Percentiles rank a stretch among this genome's conserved stretches.
These are phyloP conservation scores for Sclerotinia nivalis DNA, from an alignment of 2,329 filamentous ascomycete genomes.

Conservation along the genomic window DNA sequence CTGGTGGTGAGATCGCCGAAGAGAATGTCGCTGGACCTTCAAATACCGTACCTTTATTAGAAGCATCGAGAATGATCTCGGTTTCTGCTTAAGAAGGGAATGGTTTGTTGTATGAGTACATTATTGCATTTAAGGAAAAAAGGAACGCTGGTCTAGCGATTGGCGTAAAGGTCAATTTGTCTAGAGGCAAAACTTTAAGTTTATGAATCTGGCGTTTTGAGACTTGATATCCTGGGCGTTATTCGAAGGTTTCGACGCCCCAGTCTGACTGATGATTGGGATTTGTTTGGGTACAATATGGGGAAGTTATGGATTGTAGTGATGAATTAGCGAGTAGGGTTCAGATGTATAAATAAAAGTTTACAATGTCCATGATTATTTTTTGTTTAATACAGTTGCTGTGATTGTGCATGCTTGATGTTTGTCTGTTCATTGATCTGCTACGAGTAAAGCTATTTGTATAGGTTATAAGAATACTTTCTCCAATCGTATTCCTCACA, in stretches of 20 bases:
- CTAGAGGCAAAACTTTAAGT: constrained; percentile 4
- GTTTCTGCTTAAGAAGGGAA: constrained; percentile 15
- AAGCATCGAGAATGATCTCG: constrained; percentile 21
- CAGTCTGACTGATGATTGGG: neutral
- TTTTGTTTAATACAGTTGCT: neutral
- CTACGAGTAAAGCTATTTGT: neutral
- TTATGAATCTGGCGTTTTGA: constrained; percentile 19
- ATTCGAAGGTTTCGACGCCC: neutral
- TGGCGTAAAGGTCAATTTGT: constrained; percentile 12
- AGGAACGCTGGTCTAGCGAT: constrained; percentile 9
- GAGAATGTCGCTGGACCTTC: constrained; percentile 24
- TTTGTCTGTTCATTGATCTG: neutral
- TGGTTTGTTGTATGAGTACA: constrained; percentile 14
- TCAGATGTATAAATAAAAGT: constrained; percentile 5
- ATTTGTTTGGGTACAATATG: neutral
- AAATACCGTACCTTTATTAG: constrained; percentile 15
- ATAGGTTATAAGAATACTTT: neutral
- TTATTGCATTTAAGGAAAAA: constrained; percentile 16
- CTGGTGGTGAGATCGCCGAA: constrained; percentile 59
- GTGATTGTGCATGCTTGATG: neutral
- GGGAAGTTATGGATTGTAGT: neutral
- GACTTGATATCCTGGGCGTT: constrained; percentile 19
- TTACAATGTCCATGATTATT: neutral
- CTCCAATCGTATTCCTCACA: too few species aligned
- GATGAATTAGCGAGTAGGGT: neutral